These are phyloP conservation scores for Simmondsia chinensis DNA, from an alignment of 148 eudicot species.

Conservation along the genomic window DNA sequence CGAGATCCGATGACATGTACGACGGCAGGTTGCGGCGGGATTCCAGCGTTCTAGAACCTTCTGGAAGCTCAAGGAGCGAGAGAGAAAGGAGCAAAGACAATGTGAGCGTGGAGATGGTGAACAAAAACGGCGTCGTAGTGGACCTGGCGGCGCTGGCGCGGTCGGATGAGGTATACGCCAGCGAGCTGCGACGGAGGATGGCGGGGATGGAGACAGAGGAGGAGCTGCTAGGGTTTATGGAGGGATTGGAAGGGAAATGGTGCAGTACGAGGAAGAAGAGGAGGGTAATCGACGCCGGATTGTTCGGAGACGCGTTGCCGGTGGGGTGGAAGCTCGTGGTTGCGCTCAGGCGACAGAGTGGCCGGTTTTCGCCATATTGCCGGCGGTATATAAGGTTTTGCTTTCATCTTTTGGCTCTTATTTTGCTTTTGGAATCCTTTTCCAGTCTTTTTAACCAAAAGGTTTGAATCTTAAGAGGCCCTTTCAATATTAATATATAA, in stretches of 20 bases:
- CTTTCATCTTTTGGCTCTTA: not conserved
- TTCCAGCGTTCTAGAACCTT: not conserved
- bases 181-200: constrained; percentile 32
- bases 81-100: not conserved
- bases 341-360: constrained; percentile 31
- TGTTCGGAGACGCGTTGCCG: constrained; percentile 37
- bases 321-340: constrained; percentile 62
- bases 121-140: constrained; percentile 36
- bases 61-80: not conserved
- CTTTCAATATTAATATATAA: too few species aligned
- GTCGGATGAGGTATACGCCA: constrained; percentile 20
- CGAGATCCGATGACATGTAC: too few species aligned
- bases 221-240: constrained; percentile 30
- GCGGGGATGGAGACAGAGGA: constrained; percentile 29
- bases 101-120: constrained; percentile 25
- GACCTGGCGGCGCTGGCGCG: constrained; percentile 33
- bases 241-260: constrained; percentile 35
- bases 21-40: constrained; percentile 26
- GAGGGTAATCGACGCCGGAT: constrained; percentile 29
- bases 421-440: not conserved
- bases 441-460: not conserved
- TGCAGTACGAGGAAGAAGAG: constrained; percentile 47
- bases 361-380: constrained; percentile 35
- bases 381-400: constrained; percentile 52
- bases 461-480: not conserved